These are phyloP conservation scores for Elsinoe arachidis DNA, from an alignment of 2,329 filamentous ascomycete genomes.

Conservation along the genomic window DNA sequence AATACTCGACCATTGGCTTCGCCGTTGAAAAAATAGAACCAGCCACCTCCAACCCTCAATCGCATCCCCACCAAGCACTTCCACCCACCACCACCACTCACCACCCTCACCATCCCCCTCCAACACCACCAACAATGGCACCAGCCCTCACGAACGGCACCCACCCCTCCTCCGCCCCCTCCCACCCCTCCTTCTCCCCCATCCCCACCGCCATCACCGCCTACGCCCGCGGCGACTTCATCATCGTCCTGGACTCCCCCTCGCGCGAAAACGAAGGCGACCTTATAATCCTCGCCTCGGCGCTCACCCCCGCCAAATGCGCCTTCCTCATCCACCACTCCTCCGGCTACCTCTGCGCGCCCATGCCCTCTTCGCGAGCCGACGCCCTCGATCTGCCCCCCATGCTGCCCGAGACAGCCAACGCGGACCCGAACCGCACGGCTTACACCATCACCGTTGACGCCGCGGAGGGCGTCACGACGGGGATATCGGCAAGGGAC, in stretches of 20 bases:
- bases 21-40: constrained; percentile 3
- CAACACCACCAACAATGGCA: not conserved
- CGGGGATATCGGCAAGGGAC: constrained; percentile 85
- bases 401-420: constrained; percentile 67
- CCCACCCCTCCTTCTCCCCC: not conserved
- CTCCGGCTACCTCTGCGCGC: constrained; percentile 83
- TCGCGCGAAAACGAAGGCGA: constrained; percentile 97
- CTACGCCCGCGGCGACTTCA: constrained; percentile 61
- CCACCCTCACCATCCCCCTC: not conserved
- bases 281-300: constrained; percentile 83
- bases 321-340: constrained; percentile 91
- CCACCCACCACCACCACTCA: not conserved
- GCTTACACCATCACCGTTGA: constrained; percentile 92
- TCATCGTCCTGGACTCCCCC: constrained; percentile 88
- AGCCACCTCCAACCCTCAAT: not conserved
- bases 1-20: not conserved
- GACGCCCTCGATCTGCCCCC: constrained; percentile 68
- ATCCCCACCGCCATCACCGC: constrained; percentile 10
- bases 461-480: constrained; percentile 63
- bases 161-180: not conserved
- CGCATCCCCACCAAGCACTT: not conserved
- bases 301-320: constrained; percentile 81
- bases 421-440: constrained; percentile 72
- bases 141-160: constrained; percentile 7
- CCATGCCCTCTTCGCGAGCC: constrained; percentile 62